Percentiles rank a stretch among this genome's conserved stretches.
These are phyloP conservation scores for Nakaseomyces bracarensis DNA, from an alignment of 1,139 yeast species.

Conservation along the genomic window DNA sequence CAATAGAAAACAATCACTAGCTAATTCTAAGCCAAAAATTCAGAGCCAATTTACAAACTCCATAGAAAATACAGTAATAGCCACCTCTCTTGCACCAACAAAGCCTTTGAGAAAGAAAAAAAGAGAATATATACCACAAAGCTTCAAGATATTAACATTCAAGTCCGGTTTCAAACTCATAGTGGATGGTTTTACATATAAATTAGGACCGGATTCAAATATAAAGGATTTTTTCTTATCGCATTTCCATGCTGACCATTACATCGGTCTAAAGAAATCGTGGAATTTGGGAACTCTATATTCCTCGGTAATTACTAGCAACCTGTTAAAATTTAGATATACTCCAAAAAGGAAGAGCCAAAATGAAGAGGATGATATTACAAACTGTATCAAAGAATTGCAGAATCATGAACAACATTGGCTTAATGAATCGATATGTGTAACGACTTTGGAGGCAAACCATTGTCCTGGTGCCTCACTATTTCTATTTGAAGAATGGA, in stretches of 20 bases:
- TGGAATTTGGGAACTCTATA: constrained; percentile 67
- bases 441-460: constrained; percentile 70
- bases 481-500: constrained; percentile 55
- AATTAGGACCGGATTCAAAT: constrained; percentile 34
- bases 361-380: not conserved
- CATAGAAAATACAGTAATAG: not conserved
- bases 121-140: constrained; percentile 32
- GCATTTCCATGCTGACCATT: constrained; percentile 92
- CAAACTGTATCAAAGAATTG: constrained; percentile 38
- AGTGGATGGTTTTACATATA: constrained; percentile 63
- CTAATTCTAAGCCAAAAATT: not conserved
- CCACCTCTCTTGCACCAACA: constrained; percentile 10
- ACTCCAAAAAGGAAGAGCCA: constrained; percentile 38
- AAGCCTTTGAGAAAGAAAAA: not conserved
- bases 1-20: not conserved
- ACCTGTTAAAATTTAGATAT: constrained; percentile 44
- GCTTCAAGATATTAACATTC: constrained; percentile 46
- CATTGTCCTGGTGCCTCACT: constrained; percentile 95
- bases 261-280: constrained; percentile 69
- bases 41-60: constrained; percentile 1
- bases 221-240: constrained; percentile 52
- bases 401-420: constrained; percentile 36
- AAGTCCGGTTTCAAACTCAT: constrained; percentile 37
- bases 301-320: constrained; percentile 63
- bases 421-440: constrained; percentile 44